These are phyloP conservation scores for Aspergillus asperescens DNA, from an alignment of 495 filamentous ascomycete genomes.

Conservation along the genomic window DNA sequence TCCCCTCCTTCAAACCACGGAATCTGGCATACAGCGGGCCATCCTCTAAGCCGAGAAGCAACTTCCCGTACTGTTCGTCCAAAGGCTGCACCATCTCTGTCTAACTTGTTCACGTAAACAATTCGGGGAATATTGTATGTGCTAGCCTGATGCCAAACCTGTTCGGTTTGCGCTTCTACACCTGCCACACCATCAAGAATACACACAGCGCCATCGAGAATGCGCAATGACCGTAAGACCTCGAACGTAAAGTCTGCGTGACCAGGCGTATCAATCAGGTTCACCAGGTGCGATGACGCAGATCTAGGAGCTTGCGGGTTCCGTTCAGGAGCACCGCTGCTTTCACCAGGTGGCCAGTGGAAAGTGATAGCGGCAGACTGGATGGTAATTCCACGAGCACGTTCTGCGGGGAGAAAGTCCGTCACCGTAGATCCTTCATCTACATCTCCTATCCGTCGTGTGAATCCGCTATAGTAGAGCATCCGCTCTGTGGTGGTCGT, in stretches of 20 bases:
- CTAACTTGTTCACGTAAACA: constrained; percentile 92
- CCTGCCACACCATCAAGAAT: constrained; percentile 96
- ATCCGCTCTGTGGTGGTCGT: constrained; percentile 99
- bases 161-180: constrained; percentile 96
- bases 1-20: constrained; percentile 80
- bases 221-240: constrained; percentile 84
- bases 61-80: constrained; percentile 80
- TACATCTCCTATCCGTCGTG: constrained; percentile 87
- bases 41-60: constrained; percentile 68
- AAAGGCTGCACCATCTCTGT: constrained; percentile 90
- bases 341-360: constrained; percentile 64
- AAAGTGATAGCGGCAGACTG: constrained; percentile 97
- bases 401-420: constrained; percentile 93
- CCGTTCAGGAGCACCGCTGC: constrained; percentile 9
- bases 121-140: constrained; percentile 80
- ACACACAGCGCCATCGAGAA: constrained; percentile 92
- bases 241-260: constrained; percentile 99
- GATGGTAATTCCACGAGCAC: constrained; percentile 92
- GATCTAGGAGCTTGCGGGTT: constrained; percentile 26
- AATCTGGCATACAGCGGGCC: constrained; percentile 89
- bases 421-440: constrained; percentile 97
- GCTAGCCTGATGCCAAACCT: constrained; percentile 90
- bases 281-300: constrained; percentile 63
- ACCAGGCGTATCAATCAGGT: constrained; percentile 95
- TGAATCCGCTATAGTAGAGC: constrained; percentile 94